These are phyloP conservation scores for Tinospora cordifolia DNA, from an alignment of 164 flowering plant species.

Conservation along the genomic window DNA sequence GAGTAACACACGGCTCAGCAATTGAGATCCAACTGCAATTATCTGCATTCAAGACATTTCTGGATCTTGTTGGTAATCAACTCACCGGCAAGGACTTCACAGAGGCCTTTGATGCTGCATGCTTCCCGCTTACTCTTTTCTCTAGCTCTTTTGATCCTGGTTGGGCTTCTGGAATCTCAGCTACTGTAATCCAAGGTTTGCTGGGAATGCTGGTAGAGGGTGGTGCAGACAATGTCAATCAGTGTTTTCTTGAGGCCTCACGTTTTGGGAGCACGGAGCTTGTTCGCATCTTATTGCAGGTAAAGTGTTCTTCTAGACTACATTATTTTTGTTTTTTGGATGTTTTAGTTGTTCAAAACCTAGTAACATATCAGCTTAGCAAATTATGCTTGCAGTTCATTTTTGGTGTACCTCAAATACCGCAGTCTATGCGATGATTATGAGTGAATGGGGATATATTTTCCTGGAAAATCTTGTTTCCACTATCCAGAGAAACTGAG, in stretches of 20 bases:
- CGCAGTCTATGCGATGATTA: too few species aligned
- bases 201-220: slow-evolving; percentile 85
- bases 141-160: slow-evolving; percentile 92
- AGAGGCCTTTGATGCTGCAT: slow-evolving; percentile 97
- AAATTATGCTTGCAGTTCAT: not conserved
- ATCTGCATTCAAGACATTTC: slow-evolving; percentile 76
- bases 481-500: too few species aligned
- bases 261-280: slow-evolving; percentile 97
- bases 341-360: not conserved
- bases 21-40: slow-evolving; percentile 77
- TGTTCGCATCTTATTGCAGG: slow-evolving; percentile 91
- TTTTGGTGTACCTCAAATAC: not conserved
- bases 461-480: too few species aligned
- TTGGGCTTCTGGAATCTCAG: slow-evolving; percentile 92
- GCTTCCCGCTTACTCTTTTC: slow-evolving; percentile 95
- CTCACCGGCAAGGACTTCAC: slow-evolving; percentile 91
- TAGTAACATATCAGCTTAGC: not conserved
- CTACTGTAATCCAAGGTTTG: slow-evolving; percentile 76
- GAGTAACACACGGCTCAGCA: slow-evolving; percentile 50
- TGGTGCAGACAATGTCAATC: slow-evolving; percentile 94
- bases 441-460: too few species aligned
- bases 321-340: not conserved
- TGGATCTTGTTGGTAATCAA: slow-evolving; percentile 87
- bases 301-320: slow-evolving; percentile 15
- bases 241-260: slow-evolving; percentile 94